A percentile compares a stretch with the other conserved stretches of the same genome.
Conservation (phyloP, 2,329 filamentous ascomycete species). For the Calonectria pseudoturangicola region DNA sequence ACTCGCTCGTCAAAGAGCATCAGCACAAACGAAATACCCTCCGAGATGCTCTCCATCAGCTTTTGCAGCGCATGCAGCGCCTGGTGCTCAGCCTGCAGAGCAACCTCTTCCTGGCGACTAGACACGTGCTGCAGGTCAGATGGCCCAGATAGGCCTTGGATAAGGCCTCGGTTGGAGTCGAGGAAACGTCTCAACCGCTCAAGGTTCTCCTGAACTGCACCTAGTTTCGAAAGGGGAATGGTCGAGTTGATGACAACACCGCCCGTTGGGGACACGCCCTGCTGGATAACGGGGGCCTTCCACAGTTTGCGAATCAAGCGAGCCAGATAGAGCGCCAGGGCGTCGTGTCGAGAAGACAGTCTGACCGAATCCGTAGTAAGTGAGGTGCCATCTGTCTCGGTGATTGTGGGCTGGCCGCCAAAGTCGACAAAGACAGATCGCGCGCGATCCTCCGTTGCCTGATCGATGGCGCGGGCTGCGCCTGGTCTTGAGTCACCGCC, state of each 20-base stretch:
- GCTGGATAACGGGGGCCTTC: constrained; percentile 84
- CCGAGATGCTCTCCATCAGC: constrained; percentile 92
- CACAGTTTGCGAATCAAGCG: constrained; percentile 92
- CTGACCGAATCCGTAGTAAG: constrained; percentile 87
- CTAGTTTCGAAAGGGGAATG: constrained; percentile 80
- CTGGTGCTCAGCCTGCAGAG: constrained; percentile 94
- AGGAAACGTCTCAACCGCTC: constrained; percentile 88
- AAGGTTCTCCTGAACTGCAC: constrained; percentile 86
- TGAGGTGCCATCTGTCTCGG: constrained; percentile 83
- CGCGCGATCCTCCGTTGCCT: constrained; percentile 89
- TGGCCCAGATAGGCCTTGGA: constrained; percentile 94
- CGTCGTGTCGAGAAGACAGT: constrained; percentile 92
- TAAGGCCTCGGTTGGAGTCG: constrained; percentile 89
- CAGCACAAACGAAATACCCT: constrained; percentile 96
- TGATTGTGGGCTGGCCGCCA: constrained; percentile 89
- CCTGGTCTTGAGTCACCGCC: constrained; percentile 84
- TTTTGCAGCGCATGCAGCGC: constrained; percentile 90
- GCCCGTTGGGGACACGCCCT: constrained; percentile 70
- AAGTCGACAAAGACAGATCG: constrained; percentile 93
- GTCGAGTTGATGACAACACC: constrained; percentile 80
- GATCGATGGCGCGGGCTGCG: constrained; percentile 86
- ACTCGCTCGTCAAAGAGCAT: constrained; percentile 96
- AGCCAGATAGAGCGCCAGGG: constrained; percentile 89
- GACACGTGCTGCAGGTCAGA: constrained; percentile 86
- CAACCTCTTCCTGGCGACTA: constrained; percentile 92